A percentile compares a stretch with the other conserved stretches of the same genome.
phyloP scores from a whole-genome alignment of 805 yeast species.

The Vanderwaltozyma tropicalis region DNA sequence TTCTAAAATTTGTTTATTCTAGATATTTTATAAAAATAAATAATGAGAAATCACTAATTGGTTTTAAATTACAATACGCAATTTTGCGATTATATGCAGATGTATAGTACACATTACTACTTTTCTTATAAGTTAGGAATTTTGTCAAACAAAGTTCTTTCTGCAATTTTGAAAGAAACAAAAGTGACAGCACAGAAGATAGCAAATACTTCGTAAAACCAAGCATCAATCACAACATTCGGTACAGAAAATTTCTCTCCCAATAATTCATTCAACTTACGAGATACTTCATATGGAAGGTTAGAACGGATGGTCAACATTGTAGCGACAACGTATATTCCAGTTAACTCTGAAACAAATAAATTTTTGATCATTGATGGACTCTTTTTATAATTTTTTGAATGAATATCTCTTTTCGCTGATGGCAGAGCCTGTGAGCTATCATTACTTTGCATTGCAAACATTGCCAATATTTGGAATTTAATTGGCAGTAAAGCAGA shows the following conservation, averaged over 20 bases:
- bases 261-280: constrained; percentile 25
- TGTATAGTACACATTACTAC: too few species aligned
- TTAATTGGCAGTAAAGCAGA: constrained; percentile 30
- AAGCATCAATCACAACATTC: constrained; percentile 27
- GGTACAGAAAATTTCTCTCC: constrained; percentile 24
- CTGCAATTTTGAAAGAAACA: constrained; percentile 21
- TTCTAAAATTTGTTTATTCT: too few species aligned
- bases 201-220: constrained; percentile 34
- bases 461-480: constrained; percentile 23
- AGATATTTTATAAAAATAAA: too few species aligned
- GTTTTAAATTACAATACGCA: too few species aligned
- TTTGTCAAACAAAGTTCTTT: constrained; percentile 8
- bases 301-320: constrained; percentile 32
- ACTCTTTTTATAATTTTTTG: constrained; percentile 6
- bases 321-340: constrained; percentile 33
- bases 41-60: too few species aligned
- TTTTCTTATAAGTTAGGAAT: too few species aligned
- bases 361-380: constrained; percentile 34
- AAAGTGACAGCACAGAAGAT: constrained; percentile 25
- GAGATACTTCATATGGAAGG: constrained; percentile 27
- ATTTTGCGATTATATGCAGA: too few species aligned
- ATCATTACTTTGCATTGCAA: constrained; percentile 16
- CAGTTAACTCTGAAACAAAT: constrained; percentile 30
- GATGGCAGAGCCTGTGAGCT: constrained; percentile 12
- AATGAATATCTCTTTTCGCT: constrained; percentile 1